A percentile compares a stretch with the other conserved stretches of the same genome.
These are phyloP conservation scores for Rosa persica DNA, from an alignment of 306 rosid species.

Conservation along the genomic window DNA sequence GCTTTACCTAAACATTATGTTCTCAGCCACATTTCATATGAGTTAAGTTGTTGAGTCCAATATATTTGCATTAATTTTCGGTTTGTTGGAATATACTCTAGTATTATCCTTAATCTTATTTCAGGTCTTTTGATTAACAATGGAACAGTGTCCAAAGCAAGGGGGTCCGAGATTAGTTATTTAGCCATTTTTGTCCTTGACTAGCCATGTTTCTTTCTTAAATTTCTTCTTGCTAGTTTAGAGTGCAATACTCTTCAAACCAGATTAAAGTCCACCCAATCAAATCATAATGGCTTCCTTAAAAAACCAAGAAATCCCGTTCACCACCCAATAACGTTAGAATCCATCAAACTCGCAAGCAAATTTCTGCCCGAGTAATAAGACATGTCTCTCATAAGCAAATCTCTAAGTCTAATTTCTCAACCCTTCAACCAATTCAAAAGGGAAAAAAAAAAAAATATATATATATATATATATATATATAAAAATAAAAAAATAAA, in stretches of 20 bases:
- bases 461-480: too few species aligned
- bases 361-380: neutral
- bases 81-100: neutral
- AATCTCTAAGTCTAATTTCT: neutral
- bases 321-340: neutral
- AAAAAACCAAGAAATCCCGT: neutral
- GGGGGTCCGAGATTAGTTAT: neutral
- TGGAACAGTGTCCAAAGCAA: neutral
- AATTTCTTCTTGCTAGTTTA: neutral
- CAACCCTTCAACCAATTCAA: neutral
- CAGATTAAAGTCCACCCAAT: neutral
- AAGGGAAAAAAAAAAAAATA: too few species aligned
- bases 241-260: neutral
- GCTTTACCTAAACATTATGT: neutral
- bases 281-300: neutral
- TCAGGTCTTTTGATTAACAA: neutral
- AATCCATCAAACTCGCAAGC: neutral
- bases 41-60: neutral
- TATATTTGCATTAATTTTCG: neutral
- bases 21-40: neutral
- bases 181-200: neutral
- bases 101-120: neutral
- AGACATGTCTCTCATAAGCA: neutral
- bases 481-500: neutral
- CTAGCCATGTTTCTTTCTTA: neutral